Evolutionary conservation across 129 eudicot genomes (phyloP), one percentile per base, ranked within the genome.

Genomic region (Erigeron canadensis): DNA sequence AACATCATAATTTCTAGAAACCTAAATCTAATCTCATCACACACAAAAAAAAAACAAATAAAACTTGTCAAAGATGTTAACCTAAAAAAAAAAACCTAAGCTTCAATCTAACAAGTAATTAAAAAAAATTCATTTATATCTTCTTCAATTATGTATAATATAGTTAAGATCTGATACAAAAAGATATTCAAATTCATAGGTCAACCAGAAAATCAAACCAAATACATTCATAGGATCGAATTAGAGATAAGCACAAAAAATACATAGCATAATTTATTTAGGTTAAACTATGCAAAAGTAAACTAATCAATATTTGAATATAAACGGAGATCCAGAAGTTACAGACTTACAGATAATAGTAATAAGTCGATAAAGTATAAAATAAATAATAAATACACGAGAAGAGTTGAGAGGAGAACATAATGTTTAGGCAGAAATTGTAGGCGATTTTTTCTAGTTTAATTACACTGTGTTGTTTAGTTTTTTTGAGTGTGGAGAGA

Each of bases 371-470:
- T n/a, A n/a, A 77, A 17, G 28, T 62, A 42, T 23, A 10, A 19
- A 75, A 67, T 9, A 6, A 0, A 11, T 2, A 67, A 67, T 60
- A 44, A 71, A 77, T 69, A 64, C 2, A 69, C 16, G 10, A n/a
- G n/a, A n/a, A n/a, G n/a, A n/a, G n/a, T 58, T n/a, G 21, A 45
- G 38, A 23, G 47, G 56, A 43, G 5, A 74, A 68, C 81, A 48
- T 12, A 77, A 71, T 2, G 71, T 69, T n/a, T 65, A 48, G 71
- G 58, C 58, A 77, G 71, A 48, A 56, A 77, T 69, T 54, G 79
- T 60, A 12, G 58, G 75, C 65, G 71, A 69, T 12, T 8, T 16
- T 10, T 12, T 0, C 12, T 19, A n/a, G 62, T 18, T 13, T 76
- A 64, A 59, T n/a, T n/a, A n/a, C n/a, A n/a, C n/a, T n/a, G n/a